Evolutionary conservation across 805 yeast genomes (phyloP).

Genomic region (Debaryomyces prosopidis): DNA sequence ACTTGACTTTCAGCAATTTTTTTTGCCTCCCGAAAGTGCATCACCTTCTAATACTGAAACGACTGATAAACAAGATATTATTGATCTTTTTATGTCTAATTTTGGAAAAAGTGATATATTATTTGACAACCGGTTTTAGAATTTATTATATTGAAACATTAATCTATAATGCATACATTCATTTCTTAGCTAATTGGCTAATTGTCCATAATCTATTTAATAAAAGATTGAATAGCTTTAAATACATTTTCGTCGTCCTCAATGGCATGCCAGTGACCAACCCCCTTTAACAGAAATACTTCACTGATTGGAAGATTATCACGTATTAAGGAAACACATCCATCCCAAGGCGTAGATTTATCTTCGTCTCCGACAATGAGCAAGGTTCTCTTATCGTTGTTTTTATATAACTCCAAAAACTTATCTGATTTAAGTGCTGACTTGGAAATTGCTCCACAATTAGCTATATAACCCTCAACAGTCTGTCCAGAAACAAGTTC

Average conservation of each 20-base stretch:
- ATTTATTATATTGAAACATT: too few species aligned
- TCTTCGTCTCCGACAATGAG: conserved; percentile 13
- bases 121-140: too few species aligned
- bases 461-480: conserved; percentile 12
- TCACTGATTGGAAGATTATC: background rate
- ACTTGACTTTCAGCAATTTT: conserved; percentile 16
- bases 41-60: background rate
- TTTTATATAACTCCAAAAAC: conserved; percentile 3
- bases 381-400: conserved; percentile 6
- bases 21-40: conserved; percentile 11
- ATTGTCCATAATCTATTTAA: conserved; percentile 5
- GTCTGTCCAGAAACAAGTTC: conserved; percentile 10
- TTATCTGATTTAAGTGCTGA: conserved; percentile 4
- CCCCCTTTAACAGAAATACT: conserved; percentile 2
- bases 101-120: too few species aligned
- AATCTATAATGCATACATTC: too few species aligned
- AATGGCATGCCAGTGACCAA: conserved; percentile 13
- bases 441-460: conserved; percentile 11
- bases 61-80: conserved; percentile 11
- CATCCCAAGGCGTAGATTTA: conserved; percentile 1
- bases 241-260: conserved; percentile 8
- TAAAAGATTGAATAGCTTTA: conserved; percentile 1
- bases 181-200: conserved; percentile 10
- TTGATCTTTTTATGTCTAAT: conserved; percentile 2
- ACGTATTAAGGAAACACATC: too few species aligned